These are phyloP conservation scores for Naumovozyma castellii DNA, from an alignment of 805 yeast species.

Conservation along the genomic window DNA sequence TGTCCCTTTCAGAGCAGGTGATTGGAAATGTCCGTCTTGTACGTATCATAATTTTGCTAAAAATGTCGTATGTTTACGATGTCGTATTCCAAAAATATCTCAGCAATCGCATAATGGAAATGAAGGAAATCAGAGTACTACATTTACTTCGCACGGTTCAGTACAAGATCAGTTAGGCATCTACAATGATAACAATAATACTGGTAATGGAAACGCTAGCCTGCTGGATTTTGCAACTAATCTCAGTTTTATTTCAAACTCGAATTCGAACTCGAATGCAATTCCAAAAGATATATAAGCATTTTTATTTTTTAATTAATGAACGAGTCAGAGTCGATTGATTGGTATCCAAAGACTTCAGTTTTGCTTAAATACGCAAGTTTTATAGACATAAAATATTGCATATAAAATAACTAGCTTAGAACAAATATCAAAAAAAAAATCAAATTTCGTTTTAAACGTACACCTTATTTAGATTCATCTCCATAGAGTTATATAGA, in stretches of 20 bases:
- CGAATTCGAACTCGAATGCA: background rate
- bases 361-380: too few relatives aligned
- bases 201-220: constrained; percentile 3
- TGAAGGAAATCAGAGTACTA: background rate
- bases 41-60: constrained; percentile 89
- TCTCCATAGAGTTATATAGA: too few relatives aligned
- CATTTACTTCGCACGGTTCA: background rate
- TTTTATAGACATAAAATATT: too few relatives aligned
- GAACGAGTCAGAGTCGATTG: too few relatives aligned
- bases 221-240: constrained; percentile 5
- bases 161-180: background rate
- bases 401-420: too few relatives aligned
- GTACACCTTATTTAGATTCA: too few relatives aligned
- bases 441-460: too few relatives aligned
- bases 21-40: constrained; percentile 85
- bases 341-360: too few relatives aligned
- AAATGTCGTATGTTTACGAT: constrained; percentile 74
- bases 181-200: constrained; percentile 3
- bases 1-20: constrained; percentile 95
- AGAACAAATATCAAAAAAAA: background rate
- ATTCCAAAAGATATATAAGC: too few relatives aligned
- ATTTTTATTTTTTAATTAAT: too few relatives aligned
- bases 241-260: background rate
- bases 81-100: constrained; percentile 57
- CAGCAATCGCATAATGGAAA: background rate